A percentile compares a stretch with the other conserved stretches of the same genome.
phyloP scores from a whole-genome alignment of 2,329 filamentous ascomycete genomes.

The Tolypocladium tropicale region DNA sequence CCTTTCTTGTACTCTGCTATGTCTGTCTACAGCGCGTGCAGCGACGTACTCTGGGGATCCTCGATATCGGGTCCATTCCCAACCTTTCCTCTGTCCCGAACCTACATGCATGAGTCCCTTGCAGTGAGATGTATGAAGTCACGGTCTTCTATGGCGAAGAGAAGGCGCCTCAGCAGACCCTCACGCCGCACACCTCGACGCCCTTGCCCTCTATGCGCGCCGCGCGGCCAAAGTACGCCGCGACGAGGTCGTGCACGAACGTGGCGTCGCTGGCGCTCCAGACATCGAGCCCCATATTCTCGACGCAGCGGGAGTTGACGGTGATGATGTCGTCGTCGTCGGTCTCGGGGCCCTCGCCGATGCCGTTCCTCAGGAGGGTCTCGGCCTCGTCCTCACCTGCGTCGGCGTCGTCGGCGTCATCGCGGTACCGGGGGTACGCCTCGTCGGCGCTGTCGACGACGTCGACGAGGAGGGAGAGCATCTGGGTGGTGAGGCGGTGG shows the following conservation, averaged over 20 bases:
- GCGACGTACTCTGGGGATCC: no score
- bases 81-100: neutral
- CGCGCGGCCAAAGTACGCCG: constrained; percentile 54
- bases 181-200: constrained; percentile 65
- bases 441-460: constrained; percentile 42
- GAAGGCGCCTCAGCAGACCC: constrained; percentile 43
- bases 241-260: constrained; percentile 54
- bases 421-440: constrained; percentile 22
- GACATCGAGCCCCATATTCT: constrained; percentile 64
- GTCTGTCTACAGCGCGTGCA: neutral
- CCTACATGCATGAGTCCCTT: neutral
- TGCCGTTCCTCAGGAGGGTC: constrained; percentile 11
- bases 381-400: constrained; percentile 13
- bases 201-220: constrained; percentile 56
- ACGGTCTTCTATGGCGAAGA: neutral
- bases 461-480: constrained; percentile 52
- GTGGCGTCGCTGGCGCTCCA: constrained; percentile 64
- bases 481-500: constrained; percentile 60
- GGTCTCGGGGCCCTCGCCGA: constrained; percentile 20
- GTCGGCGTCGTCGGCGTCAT: constrained; percentile 23
- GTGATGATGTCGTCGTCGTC: constrained; percentile 33
- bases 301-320: constrained; percentile 54
- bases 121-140: no score
- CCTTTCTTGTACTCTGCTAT: no score
- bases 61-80: neutral